These are phyloP conservation scores for Metschnikowia rubicola DNA, from an alignment of 805 yeast species.

Conservation along the genomic window DNA sequence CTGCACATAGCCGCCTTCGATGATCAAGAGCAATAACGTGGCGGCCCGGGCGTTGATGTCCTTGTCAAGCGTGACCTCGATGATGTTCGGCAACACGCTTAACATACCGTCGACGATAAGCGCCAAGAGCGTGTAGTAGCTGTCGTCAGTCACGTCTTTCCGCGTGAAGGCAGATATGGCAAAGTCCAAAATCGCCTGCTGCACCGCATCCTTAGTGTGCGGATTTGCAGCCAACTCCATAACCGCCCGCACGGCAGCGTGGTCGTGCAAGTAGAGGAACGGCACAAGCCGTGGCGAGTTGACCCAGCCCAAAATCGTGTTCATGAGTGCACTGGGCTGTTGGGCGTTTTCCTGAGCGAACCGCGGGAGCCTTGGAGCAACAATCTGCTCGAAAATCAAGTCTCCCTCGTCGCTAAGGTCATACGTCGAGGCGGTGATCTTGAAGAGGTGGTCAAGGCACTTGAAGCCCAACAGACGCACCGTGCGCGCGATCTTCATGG, in stretches of 20 bases:
- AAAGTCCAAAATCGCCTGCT: constrained; percentile 53
- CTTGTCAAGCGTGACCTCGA: constrained; percentile 38
- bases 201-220: constrained; percentile 66
- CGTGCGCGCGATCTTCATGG: constrained; percentile 48
- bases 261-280: constrained; percentile 55
- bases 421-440: constrained; percentile 45
- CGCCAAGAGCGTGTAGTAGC: constrained; percentile 47
- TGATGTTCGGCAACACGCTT: constrained; percentile 46
- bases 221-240: constrained; percentile 50
- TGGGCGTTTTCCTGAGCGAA: constrained; percentile 80
- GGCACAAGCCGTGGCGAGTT: constrained; percentile 39
- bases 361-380: constrained; percentile 60
- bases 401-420: constrained; percentile 53
- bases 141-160: constrained; percentile 35
- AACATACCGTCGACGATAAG: constrained; percentile 58
- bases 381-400: constrained; percentile 49
- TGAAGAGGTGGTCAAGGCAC: constrained; percentile 56
- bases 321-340: constrained; percentile 76
- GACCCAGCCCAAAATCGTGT: constrained; percentile 57
- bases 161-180: constrained; percentile 43
- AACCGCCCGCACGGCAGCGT: constrained; percentile 52
- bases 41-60: constrained; percentile 53
- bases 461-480: constrained; percentile 68
- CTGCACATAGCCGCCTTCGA: constrained; percentile 55
- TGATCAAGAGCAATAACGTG: constrained; percentile 47